Percentiles rank a stretch among this genome's conserved stretches.
These are phyloP conservation scores for Leccinum broughii DNA, from an alignment of 768 basidiomycete genomes.

Conservation along the genomic window DNA sequence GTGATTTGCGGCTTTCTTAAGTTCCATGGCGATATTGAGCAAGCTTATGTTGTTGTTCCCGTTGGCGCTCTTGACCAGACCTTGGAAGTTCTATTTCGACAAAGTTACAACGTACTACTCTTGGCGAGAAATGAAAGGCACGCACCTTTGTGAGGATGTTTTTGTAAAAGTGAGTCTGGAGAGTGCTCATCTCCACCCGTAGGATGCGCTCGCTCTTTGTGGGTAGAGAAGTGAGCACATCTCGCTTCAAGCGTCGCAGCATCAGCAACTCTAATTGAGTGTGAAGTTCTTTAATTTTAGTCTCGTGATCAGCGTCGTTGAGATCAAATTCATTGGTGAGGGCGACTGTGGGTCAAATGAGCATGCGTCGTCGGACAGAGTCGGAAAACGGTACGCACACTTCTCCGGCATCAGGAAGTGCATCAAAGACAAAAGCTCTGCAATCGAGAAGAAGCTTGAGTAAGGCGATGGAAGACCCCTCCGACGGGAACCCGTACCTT, in stretches of 20 bases:
- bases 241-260: slow-evolving; percentile 92
- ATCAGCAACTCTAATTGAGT: slow-evolving; percentile 90
- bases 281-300: slow-evolving; percentile 95
- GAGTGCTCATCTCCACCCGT: slow-evolving; percentile 93
- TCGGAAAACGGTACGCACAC: slow-evolving; percentile 52
- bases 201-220: slow-evolving; percentile 98
- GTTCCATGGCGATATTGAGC: slow-evolving; percentile 98
- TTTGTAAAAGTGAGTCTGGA: slow-evolving; percentile 98
- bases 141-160: slow-evolving; percentile 90
- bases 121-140: neutral
- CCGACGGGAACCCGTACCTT: slow-evolving; percentile 55
- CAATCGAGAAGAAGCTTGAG: slow-evolving; percentile 10
- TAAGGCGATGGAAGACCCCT: slow-evolving; percentile 2
- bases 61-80: slow-evolving; percentile 85
- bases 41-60: slow-evolving; percentile 91
- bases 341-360: slow-evolving; percentile 56
- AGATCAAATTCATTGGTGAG: slow-evolving; percentile 96
- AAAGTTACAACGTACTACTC: slow-evolving; percentile 4
- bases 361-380: neutral
- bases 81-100: slow-evolving; percentile 78
- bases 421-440: slow-evolving; percentile 95
- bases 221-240: slow-evolving; percentile 93
- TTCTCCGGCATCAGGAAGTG: slow-evolving; percentile 99
- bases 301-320: slow-evolving; percentile 88
- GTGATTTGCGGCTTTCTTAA: slow-evolving; percentile 98